phyloP scores from a whole-genome alignment of 2,329 filamentous ascomycete species.

The Metarhizium humberi region DNA sequence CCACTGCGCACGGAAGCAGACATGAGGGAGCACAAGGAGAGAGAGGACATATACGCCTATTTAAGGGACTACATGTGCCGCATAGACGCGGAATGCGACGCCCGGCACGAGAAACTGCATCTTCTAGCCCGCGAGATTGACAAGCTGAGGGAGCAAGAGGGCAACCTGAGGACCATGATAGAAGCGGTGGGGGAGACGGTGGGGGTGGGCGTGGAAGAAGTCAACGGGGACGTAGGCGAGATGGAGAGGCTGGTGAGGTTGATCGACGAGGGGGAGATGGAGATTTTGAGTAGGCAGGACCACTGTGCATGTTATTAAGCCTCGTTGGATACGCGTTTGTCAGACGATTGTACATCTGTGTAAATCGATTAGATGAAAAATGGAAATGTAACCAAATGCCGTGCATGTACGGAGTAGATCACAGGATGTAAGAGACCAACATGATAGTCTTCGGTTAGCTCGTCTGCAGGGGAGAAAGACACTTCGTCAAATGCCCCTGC shows the following conservation, averaged over 20 bases:
- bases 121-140: slow-evolving; percentile 4
- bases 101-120: slow-evolving; percentile 8
- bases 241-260: not conserved
- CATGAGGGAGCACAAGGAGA: not conserved
- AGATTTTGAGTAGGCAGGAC: not conserved
- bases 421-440: too few relatives aligned
- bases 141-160: slow-evolving; percentile 4
- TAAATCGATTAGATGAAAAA: too few relatives aligned
- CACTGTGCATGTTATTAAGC: not conserved
- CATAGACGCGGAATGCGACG: not conserved
- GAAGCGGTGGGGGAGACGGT: slow-evolving; percentile 1
- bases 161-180: slow-evolving; percentile 3
- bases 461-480: too few relatives aligned
- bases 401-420: too few relatives aligned
- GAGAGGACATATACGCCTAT: slow-evolving; percentile 15
- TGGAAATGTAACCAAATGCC: too few relatives aligned
- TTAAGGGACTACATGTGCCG: slow-evolving; percentile 16
- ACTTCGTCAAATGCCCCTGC: too few relatives aligned
- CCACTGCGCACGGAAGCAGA: not conserved
- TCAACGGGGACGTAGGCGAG: not conserved
- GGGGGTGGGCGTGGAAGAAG: not conserved
- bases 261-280: not conserved
- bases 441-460: too few relatives aligned
- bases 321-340: not conserved
- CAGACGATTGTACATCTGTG: too few relatives aligned